Evolutionary conservation across 2,329 filamentous ascomycete species (phyloP), one percentile per base, ranked within the genome.

Genomic region (Fusarium transvaalense): DNA sequence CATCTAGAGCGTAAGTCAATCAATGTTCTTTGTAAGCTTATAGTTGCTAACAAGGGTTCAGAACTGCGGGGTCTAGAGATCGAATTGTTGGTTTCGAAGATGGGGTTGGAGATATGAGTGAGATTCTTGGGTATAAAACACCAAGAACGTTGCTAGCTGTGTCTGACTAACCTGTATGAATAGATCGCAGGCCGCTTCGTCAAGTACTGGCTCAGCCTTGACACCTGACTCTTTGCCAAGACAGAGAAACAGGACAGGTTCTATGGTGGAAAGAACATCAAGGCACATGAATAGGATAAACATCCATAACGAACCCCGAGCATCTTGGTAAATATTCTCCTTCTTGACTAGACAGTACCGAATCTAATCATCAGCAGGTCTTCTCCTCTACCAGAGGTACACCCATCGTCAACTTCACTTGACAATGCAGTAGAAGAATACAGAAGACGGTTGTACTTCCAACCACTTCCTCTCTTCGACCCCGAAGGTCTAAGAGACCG

Each of bases 391-490:
- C 25, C 52, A 23, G 59, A 51, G 4, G 45, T 32, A 8, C 34
- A 23, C 0, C 66, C 66, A 7, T 69, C 65, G 0, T 19, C 56
- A 13, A 53, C 61, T 6, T 62, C 61, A 2, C 48, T 69, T 0
- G 41, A 63, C 21, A 50, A 21, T n/a, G 66, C 66, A 4, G 61
- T 68, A 3, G 45, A 71, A 21, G 63, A 64, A 2, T 71, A 72
- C 13, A 39, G 55, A 5, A 43, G 56, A 4, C 64, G 69, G 12
- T 10, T 72, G 8, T 71, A 72, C 47, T 72, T 73, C 7, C 71
- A 72, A 4, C 71, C 71, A 1, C 38, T 72, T 0, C 71, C 70
- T 1, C 68, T 72, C 1, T 73, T 72, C 25, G 41, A 66, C 6
- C 32, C 65, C 5, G 51, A 66, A 13, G 46, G 46, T 0, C 39